Evolutionary conservation across 2,329 filamentous ascomycete species (phyloP).

Genomic region (Fonsecaea monophora): DNA sequence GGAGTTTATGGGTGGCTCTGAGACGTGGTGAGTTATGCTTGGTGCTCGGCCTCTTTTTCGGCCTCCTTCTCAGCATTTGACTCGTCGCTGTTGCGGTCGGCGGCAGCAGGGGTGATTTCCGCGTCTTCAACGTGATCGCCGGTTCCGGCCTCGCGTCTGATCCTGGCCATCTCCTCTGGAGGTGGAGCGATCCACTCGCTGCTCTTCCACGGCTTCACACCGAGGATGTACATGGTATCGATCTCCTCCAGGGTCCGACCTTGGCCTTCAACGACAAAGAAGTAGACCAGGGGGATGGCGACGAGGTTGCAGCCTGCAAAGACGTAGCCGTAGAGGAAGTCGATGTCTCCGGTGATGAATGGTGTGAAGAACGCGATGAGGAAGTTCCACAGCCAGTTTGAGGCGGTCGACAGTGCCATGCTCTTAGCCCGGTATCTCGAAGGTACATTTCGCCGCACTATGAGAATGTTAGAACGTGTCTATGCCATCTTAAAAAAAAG

Average conservation of each 20-base stretch:
- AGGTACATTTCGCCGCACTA: slow-evolving; percentile 52
- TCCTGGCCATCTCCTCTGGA: slow-evolving; percentile 39
- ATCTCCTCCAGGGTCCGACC: slow-evolving; percentile 79
- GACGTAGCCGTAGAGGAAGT: slow-evolving; percentile 78
- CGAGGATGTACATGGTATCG: slow-evolving; percentile 76
- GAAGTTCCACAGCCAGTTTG: slow-evolving; percentile 83
- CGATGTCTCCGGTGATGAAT: slow-evolving; percentile 75
- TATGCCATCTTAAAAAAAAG: neutral
- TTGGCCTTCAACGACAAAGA: slow-evolving; percentile 74
- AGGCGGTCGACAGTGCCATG: slow-evolving; percentile 56
- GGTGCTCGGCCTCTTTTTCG: slow-evolving; percentile 27
- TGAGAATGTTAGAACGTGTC: neutral
- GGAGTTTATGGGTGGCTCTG: no score
- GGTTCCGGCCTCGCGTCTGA: slow-evolving; percentile 38
- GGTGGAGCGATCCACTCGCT: slow-evolving; percentile 33
- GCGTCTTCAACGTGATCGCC: slow-evolving; percentile 29
- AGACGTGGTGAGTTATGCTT: slow-evolving; percentile 4
- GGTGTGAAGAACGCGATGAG: slow-evolving; percentile 79
- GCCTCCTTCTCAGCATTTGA: slow-evolving; percentile 24
- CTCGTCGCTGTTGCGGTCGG: slow-evolving; percentile 20
- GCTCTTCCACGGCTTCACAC: slow-evolving; percentile 63
- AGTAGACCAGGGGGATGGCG: slow-evolving; percentile 71
- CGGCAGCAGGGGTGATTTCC: slow-evolving; percentile 25
- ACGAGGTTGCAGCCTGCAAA: slow-evolving; percentile 75
- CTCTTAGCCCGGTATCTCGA: slow-evolving; percentile 49